These are phyloP conservation scores for Gossypium davidsonii DNA, from an alignment of 441 rosid genomes.

Conservation along the genomic window DNA sequence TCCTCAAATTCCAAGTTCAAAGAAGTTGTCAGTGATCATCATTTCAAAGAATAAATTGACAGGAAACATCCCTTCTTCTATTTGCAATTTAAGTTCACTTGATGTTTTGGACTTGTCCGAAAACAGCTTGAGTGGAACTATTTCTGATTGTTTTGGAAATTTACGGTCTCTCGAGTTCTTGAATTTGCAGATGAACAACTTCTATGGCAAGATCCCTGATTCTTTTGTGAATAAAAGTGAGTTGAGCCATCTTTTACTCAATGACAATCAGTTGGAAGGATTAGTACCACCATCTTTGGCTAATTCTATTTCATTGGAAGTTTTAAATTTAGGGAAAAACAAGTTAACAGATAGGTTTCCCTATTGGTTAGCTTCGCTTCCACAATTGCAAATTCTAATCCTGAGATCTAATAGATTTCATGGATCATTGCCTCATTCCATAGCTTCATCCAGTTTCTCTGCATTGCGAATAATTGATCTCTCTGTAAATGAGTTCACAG, in stretches of 20 bases:
- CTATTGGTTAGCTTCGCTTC: background rate
- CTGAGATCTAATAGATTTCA: background rate
- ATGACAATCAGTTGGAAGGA: constrained; percentile 11
- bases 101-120: constrained; percentile 19
- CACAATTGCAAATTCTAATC: background rate
- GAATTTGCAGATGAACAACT: constrained; percentile 15
- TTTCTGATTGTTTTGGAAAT: constrained; percentile 13
- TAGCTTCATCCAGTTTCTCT: background rate
- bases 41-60: constrained; percentile 11
- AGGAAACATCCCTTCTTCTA: constrained; percentile 8
- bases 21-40: background rate
- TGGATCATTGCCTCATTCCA: background rate
- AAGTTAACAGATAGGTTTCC: constrained; percentile 7
- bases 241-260: background rate
- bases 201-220: constrained; percentile 15
- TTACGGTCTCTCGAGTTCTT: background rate
- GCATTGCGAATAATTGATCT: background rate
- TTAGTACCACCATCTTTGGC: background rate
- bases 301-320: constrained; percentile 11
- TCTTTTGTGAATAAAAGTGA: background rate
- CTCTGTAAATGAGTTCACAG: background rate
- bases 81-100: constrained; percentile 18
- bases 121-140: constrained; percentile 13
- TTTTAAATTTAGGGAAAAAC: constrained; percentile 18
- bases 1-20: background rate